Evolutionary conservation across 495 filamentous ascomycete genomes (phyloP).

Genomic region (Saxophila tyrrhenica): DNA sequence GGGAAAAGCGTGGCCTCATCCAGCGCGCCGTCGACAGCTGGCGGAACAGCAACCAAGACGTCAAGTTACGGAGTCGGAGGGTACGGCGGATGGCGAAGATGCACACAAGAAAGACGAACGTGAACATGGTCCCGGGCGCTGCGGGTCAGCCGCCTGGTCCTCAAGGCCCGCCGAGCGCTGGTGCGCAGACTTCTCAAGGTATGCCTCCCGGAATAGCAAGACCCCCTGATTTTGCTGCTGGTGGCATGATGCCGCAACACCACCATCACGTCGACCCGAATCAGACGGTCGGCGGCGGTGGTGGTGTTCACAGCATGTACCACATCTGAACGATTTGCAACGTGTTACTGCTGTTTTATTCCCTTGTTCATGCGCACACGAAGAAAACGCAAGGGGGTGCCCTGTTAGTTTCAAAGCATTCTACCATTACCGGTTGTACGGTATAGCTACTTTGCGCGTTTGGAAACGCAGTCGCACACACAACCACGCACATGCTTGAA

Average conservation of each 20-base stretch:
- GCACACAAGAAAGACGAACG: conserved; percentile 53
- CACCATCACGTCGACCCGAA: conserved; percentile 49
- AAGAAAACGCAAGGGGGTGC: conserved; percentile 20
- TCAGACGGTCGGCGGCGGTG: conserved; percentile 45
- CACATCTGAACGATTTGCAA: conserved; percentile 28
- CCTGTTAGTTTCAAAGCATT: not conserved
- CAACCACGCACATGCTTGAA: conserved; percentile 4
- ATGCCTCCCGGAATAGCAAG: conserved; percentile 36
- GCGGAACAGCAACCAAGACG: conserved; percentile 97
- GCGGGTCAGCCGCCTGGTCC: conserved; percentile 41
- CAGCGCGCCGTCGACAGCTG: conserved; percentile 96
- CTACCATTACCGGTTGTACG: not conserved
- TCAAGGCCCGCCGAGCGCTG: conserved; percentile 36
- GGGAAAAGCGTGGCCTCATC: conserved; percentile 89
- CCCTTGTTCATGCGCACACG: conserved; percentile 43
- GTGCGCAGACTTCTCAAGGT: conserved; percentile 36
- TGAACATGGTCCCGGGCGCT: conserved; percentile 36
- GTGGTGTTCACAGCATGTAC: conserved; percentile 91
- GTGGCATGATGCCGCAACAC: conserved; percentile 55
- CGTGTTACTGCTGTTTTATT: not conserved
- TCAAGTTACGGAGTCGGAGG: conserved; percentile 73
- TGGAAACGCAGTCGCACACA: not conserved
- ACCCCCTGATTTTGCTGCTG: conserved; percentile 34
- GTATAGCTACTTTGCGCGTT: conserved; percentile 3
- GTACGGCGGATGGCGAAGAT: conserved; percentile 94